Base-by-base conservation (phyloP, 768 basidiomycete species). In the Lactarius quietus region DNA sequence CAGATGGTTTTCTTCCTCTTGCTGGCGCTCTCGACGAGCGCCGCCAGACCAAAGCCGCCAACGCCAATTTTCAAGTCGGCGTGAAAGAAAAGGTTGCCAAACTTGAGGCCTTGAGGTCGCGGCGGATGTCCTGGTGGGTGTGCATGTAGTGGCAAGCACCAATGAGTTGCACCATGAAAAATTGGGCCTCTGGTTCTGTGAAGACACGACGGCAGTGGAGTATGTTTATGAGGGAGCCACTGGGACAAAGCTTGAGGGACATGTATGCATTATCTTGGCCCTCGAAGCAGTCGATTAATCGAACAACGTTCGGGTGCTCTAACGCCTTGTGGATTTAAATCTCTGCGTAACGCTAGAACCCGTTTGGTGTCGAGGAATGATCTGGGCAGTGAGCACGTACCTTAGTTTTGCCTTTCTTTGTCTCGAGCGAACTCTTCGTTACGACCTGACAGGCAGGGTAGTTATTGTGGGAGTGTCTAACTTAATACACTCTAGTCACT, bases 1-100 rank as follows among this genome's bases (percentile, higher is more conserved):
- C 97, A 98, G 55, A 98, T 97, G 0, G 96, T 99, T 86, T 98
- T 98, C 83, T 98, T 97, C 73, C 96, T 80, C 76, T 98, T 95
- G 0, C 95, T 95, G 92, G 92, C n/a, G 73, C 86, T 95, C 79
- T 98, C 95, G 57, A 98, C 96, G 55, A 99, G 83, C 1, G 96
- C 97, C 0, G 97, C 96, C 26, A 99, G 82, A 12, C 96, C 96
- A 77, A 99, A 97, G 78, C 98, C 96, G 28, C 94, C 96, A n/a
- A 98, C 94, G 73, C 96, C 93, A 74, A 98, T 82, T 73, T 97
- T 93, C 95, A 98, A 95, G 72, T 90, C 84, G 55, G 77, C 76
- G 73, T 97, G 95, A 43, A 98, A 83, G 76, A 98, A 95, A 53
- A 98, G 81, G 77, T 98, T 98, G 20, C 95, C 96, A 6, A 98